These are phyloP conservation scores for Macrolepiota albuminosa DNA, from an alignment of 768 basidiomycete species.

Conservation along the genomic window DNA sequence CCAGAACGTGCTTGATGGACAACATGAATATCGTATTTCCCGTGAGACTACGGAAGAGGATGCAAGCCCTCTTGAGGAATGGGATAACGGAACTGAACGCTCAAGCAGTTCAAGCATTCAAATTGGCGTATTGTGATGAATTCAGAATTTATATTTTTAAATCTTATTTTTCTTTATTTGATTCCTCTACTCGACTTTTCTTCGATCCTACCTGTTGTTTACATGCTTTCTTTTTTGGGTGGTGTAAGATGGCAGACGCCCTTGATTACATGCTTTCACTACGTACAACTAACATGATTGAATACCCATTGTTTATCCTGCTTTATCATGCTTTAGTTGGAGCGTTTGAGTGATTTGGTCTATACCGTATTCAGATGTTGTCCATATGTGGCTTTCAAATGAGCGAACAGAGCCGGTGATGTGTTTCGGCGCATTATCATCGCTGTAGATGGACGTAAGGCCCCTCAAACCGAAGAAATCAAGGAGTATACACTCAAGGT, in stretches of 20 bases:
- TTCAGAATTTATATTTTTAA: not conserved
- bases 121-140: not conserved
- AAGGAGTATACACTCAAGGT: too few relatives aligned
- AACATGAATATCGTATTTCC: not conserved
- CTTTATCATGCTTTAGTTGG: not conserved
- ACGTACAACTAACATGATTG: too few relatives aligned
- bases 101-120: not conserved
- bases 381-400: not conserved
- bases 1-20: not conserved
- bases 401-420: not conserved
- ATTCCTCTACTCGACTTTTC: too few relatives aligned
- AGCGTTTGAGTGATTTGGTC: not conserved
- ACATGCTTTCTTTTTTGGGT: too few relatives aligned
- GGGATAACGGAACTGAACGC: not conserved
- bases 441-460: not conserved
- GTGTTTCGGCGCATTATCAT: not conserved
- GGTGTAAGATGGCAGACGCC: too few relatives aligned
- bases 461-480: too few relatives aligned
- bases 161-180: not conserved
- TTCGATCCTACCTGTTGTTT: too few relatives aligned
- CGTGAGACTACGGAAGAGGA: not conserved
- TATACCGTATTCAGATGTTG: not conserved
- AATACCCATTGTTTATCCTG: not conserved
- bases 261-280: too few relatives aligned
- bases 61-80: not conserved